Evolutionary conservation across 257 asterid genomes (phyloP).

Genomic region (Prunella vulgaris): DNA sequence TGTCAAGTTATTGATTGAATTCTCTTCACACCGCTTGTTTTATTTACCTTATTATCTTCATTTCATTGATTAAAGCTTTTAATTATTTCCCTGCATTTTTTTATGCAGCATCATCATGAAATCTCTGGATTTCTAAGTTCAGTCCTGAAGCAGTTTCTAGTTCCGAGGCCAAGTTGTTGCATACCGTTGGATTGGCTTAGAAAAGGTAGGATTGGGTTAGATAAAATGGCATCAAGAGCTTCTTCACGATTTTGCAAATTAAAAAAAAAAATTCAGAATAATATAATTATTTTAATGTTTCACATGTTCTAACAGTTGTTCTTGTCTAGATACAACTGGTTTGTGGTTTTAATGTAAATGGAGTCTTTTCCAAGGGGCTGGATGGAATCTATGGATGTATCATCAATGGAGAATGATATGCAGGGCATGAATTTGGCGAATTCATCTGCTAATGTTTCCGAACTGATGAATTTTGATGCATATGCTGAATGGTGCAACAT

Average conservation of each 20-base stretch:
- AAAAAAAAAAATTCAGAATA: no score
- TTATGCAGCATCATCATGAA: not conserved
- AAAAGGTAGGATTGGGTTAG: not conserved
- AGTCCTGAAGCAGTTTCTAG: not conserved
- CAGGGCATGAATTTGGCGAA: not conserved
- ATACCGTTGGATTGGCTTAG: not conserved
- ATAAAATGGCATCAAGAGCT: not conserved
- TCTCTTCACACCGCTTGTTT: not conserved
- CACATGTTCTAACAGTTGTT: not conserved
- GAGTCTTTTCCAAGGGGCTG: not conserved
- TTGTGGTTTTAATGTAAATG: slow-evolving; percentile 29
- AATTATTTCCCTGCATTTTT: not conserved
- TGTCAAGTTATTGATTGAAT: not conserved
- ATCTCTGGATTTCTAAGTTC: no score
- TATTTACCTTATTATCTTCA: not conserved
- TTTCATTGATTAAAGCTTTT: not conserved
- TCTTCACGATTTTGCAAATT: no score
- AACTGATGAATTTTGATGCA: slow-evolving; percentile 44
- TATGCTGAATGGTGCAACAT: slow-evolving; percentile 43
- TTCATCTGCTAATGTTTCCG: slow-evolving; percentile 28
- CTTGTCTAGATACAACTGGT: not conserved
- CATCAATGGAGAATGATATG: not conserved
- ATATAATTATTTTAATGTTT: not conserved
- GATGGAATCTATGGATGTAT: not conserved
- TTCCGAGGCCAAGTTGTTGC: not conserved